Conservation (phyloP, 2,329 filamentous ascomycete genomes). For the Penicillium sp. region DNA sequence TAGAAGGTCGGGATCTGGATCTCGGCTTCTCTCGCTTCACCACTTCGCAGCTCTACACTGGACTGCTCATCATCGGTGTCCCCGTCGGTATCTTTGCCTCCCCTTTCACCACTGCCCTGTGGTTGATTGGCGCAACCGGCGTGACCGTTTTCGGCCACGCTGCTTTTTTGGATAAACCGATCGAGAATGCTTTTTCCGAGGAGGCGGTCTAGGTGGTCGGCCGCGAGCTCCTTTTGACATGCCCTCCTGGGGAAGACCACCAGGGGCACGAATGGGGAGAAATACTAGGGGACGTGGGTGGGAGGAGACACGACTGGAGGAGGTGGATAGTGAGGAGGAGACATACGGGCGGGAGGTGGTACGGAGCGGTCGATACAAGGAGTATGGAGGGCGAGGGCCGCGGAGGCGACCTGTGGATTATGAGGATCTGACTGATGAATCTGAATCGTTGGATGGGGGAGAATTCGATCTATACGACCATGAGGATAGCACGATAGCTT, state of each 20-base stretch:
- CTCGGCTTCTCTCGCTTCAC: slow-evolving; percentile 79
- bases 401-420: slow-evolving; percentile 36
- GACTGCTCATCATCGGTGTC: slow-evolving; percentile 75
- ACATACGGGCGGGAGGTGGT: slow-evolving; percentile 31
- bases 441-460: slow-evolving; percentile 46
- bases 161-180: slow-evolving; percentile 93
- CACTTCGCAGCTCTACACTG: slow-evolving; percentile 91
- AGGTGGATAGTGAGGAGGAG: slow-evolving; percentile 43
- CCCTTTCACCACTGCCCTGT: slow-evolving; percentile 80
- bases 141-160: slow-evolving; percentile 94
- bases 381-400: slow-evolving; percentile 34
- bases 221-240: slow-evolving; percentile 91
- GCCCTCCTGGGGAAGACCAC: slow-evolving; percentile 99
- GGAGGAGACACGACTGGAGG: slow-evolving; percentile 45
- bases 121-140: slow-evolving; percentile 93
- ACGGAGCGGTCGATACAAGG: slow-evolving; percentile 28
- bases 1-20: slow-evolving; percentile 84
- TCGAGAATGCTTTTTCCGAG: slow-evolving; percentile 99
- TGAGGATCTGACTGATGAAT: slow-evolving; percentile 50
- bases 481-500: slow-evolving; percentile 43
- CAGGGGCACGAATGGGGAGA: slow-evolving; percentile 73
- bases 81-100: slow-evolving; percentile 83
- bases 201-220: slow-evolving; percentile 99
- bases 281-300: slow-evolving; percentile 57
- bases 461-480: slow-evolving; percentile 55